A percentile compares a stretch with the other conserved stretches of the same genome.
These are phyloP conservation scores for Macrolepiota albuminosa DNA, from an alignment of 768 basidiomycete genomes.

Conservation along the genomic window DNA sequence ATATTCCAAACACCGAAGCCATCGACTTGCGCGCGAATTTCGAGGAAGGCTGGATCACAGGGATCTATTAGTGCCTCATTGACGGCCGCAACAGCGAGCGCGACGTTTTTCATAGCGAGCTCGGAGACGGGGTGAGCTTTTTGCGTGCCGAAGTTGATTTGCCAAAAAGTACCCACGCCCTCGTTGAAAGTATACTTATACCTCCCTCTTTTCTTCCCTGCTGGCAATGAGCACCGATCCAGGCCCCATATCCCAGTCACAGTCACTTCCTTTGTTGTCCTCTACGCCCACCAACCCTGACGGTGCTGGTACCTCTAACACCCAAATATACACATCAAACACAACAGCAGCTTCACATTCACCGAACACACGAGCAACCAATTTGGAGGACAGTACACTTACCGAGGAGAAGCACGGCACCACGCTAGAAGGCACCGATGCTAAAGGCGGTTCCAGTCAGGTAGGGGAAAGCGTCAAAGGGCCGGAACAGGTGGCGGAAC, in stretches of 20 bases:
- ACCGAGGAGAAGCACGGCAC: constrained; percentile 1
- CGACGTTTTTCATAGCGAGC: not conserved
- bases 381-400: constrained; percentile 6
- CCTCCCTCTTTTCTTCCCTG: constrained; percentile 21
- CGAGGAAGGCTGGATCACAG: not conserved
- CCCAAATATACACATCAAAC: constrained; percentile 14
- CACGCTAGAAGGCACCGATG: not conserved
- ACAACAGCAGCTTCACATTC: constrained; percentile 10
- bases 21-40: not conserved
- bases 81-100: constrained; percentile 2
- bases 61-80: not conserved
- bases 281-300: constrained; percentile 22
- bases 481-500: constrained; percentile 13
- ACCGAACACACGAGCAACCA: constrained; percentile 8
- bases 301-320: constrained; percentile 23
- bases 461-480: constrained; percentile 13
- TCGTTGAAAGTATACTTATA: constrained; percentile 27
- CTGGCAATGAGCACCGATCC: constrained; percentile 43
- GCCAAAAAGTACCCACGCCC: constrained; percentile 37
- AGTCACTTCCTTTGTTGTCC: constrained; percentile 26
- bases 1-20: constrained; percentile 6
- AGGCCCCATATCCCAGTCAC: constrained; percentile 23
- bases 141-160: constrained; percentile 16
- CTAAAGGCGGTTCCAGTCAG: not conserved
- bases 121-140: not conserved